A percentile compares a stretch with the other conserved stretches of the same genome.
Conservation (phyloP, 2,329 filamentous ascomycete species). For the Ascochyta pisi region DNA sequence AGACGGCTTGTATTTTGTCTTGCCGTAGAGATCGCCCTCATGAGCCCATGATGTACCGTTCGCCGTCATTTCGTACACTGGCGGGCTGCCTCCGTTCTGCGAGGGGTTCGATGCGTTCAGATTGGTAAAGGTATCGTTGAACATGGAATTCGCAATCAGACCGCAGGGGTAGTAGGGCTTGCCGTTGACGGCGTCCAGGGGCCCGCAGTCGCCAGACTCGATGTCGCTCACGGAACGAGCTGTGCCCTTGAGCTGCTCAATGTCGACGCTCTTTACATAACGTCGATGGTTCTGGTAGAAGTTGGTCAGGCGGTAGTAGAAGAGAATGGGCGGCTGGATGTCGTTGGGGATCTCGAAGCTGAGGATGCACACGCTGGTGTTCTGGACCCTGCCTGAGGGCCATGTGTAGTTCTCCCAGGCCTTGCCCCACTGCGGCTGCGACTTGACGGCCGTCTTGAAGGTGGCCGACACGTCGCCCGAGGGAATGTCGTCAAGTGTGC, state of each 20-base stretch:
- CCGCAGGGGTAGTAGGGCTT: constrained; percentile 92
- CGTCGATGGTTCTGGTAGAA: constrained; percentile 99
- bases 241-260: constrained; percentile 80
- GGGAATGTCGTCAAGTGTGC: constrained; percentile 61
- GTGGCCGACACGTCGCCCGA: constrained; percentile 66
- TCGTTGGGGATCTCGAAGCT: constrained; percentile 80
- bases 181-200: constrained; percentile 61
- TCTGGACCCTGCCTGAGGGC: constrained; percentile 23
- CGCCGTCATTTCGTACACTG: constrained; percentile 75
- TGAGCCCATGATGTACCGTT: constrained; percentile 85
- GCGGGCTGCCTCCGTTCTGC: constrained; percentile 46
- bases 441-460: constrained; percentile 67
- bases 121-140: constrained; percentile 86
- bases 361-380: constrained; percentile 69
- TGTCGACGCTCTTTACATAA: constrained; percentile 89
- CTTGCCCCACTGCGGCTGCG: constrained; percentile 43
- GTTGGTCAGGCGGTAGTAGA: constrained; percentile 96
- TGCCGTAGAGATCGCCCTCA: constrained; percentile 79
- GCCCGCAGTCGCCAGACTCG: constrained; percentile 73
- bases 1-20: constrained; percentile 68
- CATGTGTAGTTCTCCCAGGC: constrained; percentile 48
- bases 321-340: constrained; percentile 80
- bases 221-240: constrained; percentile 68
- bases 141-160: constrained; percentile 93
- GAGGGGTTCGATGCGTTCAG: constrained; percentile 67